Percentiles rank a stretch among this genome's conserved stretches.
Conservation (phyloP, 2,329 filamentous ascomycete genomes). For the Plenodomus tracheiphilus region DNA sequence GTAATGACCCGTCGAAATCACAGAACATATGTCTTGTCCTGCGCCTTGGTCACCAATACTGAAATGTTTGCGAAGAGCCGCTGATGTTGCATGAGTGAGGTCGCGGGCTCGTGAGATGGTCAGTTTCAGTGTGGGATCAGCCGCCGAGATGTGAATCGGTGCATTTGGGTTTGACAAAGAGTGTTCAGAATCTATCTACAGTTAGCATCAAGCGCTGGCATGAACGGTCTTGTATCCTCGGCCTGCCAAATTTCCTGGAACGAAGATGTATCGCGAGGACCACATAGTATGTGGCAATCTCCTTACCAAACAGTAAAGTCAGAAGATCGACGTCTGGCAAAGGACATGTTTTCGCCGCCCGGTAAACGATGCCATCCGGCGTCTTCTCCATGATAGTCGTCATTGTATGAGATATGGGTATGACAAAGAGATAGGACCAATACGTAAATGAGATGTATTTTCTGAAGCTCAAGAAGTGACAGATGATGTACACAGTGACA, state of each 20-base stretch:
- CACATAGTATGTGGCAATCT: background rate
- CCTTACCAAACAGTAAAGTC: slow-evolving; percentile 48
- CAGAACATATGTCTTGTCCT: slow-evolving; percentile 56
- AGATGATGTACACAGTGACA: background rate
- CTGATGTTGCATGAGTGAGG: slow-evolving; percentile 57
- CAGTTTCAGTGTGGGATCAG: slow-evolving; percentile 56
- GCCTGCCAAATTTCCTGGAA: background rate
- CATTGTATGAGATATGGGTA: slow-evolving; percentile 19
- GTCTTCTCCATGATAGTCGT: slow-evolving; percentile 40
- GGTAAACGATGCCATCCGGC: slow-evolving; percentile 33
- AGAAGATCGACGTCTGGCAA: slow-evolving; percentile 47
- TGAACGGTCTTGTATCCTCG: background rate
- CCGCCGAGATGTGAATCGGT: slow-evolving; percentile 61
- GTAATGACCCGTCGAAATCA: slow-evolving; percentile 61
- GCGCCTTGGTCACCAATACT: slow-evolving; percentile 56
- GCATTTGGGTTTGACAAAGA: slow-evolving; percentile 52
- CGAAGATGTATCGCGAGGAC: background rate
- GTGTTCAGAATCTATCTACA: slow-evolving; percentile 29
- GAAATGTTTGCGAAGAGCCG: slow-evolving; percentile 59
- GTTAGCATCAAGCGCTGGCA: slow-evolving; percentile 8
- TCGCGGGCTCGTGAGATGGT: slow-evolving; percentile 57
- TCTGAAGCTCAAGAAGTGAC: background rate
- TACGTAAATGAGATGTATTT: too few species aligned
- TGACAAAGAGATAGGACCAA: background rate
- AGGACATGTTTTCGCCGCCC: slow-evolving; percentile 35